phyloP scores from a whole-genome alignment of 306 rosid genomes.

The Castanopsis chinensis region DNA sequence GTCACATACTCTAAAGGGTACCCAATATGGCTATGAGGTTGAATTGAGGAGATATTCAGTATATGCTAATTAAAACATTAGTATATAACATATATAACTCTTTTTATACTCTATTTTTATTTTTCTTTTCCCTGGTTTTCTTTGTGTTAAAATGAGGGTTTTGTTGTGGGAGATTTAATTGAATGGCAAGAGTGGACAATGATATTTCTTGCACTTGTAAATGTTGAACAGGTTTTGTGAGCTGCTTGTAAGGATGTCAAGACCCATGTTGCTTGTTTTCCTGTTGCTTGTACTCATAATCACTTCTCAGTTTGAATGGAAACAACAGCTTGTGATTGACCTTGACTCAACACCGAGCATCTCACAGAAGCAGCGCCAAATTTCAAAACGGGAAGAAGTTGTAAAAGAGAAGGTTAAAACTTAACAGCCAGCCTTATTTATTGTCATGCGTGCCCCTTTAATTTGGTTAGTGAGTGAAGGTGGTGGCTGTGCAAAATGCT shows the following conservation, averaged over 20 bases:
- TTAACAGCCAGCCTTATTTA: slow-evolving; percentile 21
- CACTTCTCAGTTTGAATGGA: slow-evolving; percentile 95
- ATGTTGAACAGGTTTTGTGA: slow-evolving; percentile 46
- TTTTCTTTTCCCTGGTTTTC: neutral
- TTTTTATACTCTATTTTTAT: neutral
- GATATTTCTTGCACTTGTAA: neutral
- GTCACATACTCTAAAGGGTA: neutral
- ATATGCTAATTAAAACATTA: neutral
- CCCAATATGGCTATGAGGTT: neutral
- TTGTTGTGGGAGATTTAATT: neutral
- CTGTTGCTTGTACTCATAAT: slow-evolving; percentile 73
- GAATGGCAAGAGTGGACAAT: neutral
- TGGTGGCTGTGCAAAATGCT: neutral
- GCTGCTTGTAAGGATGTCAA: slow-evolving; percentile 56
- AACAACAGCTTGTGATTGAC: slow-evolving; percentile 68
- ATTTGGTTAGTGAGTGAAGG: neutral
- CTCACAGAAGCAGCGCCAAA: slow-evolving; percentile 60
- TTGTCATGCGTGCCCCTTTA: neutral
- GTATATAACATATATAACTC: neutral
- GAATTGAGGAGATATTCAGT: too few relatives aligned
- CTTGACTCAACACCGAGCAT: slow-evolving; percentile 44
- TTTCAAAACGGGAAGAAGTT: slow-evolving; percentile 60
- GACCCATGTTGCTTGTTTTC: slow-evolving; percentile 80
- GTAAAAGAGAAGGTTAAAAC: slow-evolving; percentile 74
- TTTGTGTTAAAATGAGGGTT: neutral